Evolutionary conservation across 2,329 filamentous ascomycete species (phyloP), one percentile per base, ranked within the genome.

Genomic region (Venturia carpophila): DNA sequence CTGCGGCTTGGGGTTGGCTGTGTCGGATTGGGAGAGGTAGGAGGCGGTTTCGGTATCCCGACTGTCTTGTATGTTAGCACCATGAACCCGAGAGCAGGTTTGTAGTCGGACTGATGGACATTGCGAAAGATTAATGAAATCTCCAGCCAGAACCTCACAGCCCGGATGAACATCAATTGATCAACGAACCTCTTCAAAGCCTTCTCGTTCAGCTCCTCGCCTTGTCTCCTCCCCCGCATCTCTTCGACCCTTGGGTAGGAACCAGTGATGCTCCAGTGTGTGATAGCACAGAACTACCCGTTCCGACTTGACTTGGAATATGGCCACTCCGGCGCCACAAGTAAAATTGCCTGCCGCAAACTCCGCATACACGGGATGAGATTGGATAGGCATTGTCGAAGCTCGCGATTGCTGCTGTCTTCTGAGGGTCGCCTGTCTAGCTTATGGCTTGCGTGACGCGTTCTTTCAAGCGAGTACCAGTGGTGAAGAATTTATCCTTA

Each of bases 251-350:
- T 82, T 82, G 5, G 79, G 80, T 10, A 82, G 69, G 68, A 82
- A 82, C 69, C 75, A 81, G 68, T 78, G 78, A 30, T 71, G 70
- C 64, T 78, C 72, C 15, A 68, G 65, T 17, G 70, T 70, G 66
- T 80, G 77, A 67, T 77, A 79, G 71, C 80, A 82, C 13, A 82
- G 70, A 0, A 82, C 79, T 1, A 82, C 79, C 47, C 79, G 71
- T 6, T 70, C 69, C 9, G 75, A 74, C 1, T 78, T 77, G 30
- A 82, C 68, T 67, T 82, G 80, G 71, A 82, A 82, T 49, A 82
- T 82, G 1, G 79, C 79, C 0, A 80, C 78, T 17, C 80, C 80
- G 19, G 71, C 74, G 42, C 75, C 75, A 43, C 77, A 39, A 6
- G 47, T 45, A 21, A 66, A 45, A 30, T 66, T 66, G 49, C 21